Conservation (phyloP, 2,329 filamentous ascomycete species). For the Aaosphaeria arxii region DNA sequence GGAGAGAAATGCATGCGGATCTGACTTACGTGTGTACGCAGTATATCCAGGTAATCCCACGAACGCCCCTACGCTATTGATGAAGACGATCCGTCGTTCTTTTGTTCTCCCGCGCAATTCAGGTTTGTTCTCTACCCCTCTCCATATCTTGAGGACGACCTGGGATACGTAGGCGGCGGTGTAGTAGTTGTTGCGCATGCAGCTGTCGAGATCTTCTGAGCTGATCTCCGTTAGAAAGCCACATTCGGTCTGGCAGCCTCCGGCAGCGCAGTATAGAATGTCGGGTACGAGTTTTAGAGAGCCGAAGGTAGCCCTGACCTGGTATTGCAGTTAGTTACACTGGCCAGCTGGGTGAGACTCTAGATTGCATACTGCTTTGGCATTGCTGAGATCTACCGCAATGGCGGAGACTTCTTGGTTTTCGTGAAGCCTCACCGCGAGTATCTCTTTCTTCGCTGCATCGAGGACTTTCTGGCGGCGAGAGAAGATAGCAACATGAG, state of each 20-base stretch:
- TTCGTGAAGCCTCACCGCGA: not conserved
- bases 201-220: slow-evolving; percentile 15
- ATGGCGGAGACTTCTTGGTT: slow-evolving; percentile 4
- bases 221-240: slow-evolving; percentile 21
- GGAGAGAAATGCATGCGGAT: not conserved
- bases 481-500: slow-evolving; percentile 10
- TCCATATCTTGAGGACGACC: slow-evolving; percentile 17
- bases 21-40: slow-evolving; percentile 12
- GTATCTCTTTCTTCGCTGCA: slow-evolving; percentile 6
- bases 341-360: not conserved
- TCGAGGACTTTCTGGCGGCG: slow-evolving; percentile 5
- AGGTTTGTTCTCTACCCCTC: slow-evolving; percentile 6
- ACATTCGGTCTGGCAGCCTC: slow-evolving; percentile 15
- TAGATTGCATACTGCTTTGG: slow-evolving; percentile 1
- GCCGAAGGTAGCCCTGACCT: slow-evolving; percentile 1
- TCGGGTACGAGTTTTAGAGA: slow-evolving; percentile 17
- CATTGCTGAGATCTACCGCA: slow-evolving; percentile 4
- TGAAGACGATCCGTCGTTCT: slow-evolving; percentile 19
- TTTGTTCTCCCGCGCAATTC: not conserved
- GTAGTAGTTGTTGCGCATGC: slow-evolving; percentile 27
- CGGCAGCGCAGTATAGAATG: slow-evolving; percentile 23
- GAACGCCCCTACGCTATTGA: slow-evolving; percentile 20
- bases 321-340: not conserved
- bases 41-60: slow-evolving; percentile 19
- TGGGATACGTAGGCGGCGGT: slow-evolving; percentile 14